Evolutionary conservation across 495 filamentous ascomycete species (phyloP), one percentile per base, ranked within the genome.

Genomic region (Parathielavia hyrcaniae): DNA sequence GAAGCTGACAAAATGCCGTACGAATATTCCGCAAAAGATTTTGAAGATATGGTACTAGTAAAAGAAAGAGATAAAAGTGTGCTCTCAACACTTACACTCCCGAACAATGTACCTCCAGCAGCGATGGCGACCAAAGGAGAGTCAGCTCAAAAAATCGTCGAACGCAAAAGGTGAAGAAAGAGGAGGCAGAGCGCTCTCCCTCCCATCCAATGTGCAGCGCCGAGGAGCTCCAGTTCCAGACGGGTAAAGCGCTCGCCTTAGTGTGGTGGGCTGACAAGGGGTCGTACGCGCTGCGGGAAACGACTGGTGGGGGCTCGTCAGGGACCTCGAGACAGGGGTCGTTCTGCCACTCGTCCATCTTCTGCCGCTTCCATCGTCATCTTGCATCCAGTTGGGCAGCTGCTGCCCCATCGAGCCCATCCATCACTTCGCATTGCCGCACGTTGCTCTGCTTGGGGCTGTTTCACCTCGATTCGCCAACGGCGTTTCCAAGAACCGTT

Each of bases 111-210:
- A 39, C 8, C 36, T 45, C 45, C 46, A 39, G 19, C 38, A 22
- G 54, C 34, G 36, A 57, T 16, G 22, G 54, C 32, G 34, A 32
- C 11, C 19, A n/a, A 19, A 30, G 17, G 14, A 49, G 26, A 17
- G 12, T 38, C 55, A 51, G 55, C 47, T 48, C 46, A 51, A 44
- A 50, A 41, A 5, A 45, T 16, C 22, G 22, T 45, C 41, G 20
- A 22, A 44, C 45, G 47, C 12, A 44, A 55, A 22, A 54, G 52
- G 51, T 48, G 23, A 40, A 56, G 55, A 60, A 60, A 39, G 52
- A 47, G 46, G 52, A 39, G 46, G 58, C 45, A 36, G 58, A 38
- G 52, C 43, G 41, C 47, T 50, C 26, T 32, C 54, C 32, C 44
- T 39, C 56, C 47, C 45, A 50, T 57, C 47, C n/a, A 45, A n/a